phyloP scores from a whole-genome alignment of 345 rosid genomes.

The Trapa incisa region DNA sequence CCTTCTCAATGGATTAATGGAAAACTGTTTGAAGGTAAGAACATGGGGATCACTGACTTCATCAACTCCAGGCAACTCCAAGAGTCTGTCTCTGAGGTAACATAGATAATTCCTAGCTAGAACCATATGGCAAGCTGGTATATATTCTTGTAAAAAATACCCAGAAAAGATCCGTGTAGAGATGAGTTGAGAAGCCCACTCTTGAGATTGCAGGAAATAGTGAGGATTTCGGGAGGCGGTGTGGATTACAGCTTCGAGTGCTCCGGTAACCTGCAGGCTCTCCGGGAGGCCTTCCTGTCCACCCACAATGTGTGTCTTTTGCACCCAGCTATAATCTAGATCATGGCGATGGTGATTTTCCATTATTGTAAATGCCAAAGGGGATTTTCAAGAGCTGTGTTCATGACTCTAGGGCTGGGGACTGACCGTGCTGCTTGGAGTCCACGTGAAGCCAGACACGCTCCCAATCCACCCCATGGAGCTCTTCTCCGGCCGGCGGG shows the following conservation, averaged over 20 bases:
- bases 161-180: too few relatives aligned
- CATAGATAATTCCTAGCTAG: not conserved
- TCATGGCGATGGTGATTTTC: too few relatives aligned
- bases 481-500: conserved; percentile 19
- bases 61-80: conserved; percentile 18
- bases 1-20: too few relatives aligned
- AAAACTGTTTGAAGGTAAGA: conserved; percentile 13
- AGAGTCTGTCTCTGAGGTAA: conserved; percentile 27
- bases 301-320: conserved; percentile 22
- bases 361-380: too few relatives aligned
- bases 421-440: conserved; percentile 10
- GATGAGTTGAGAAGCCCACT: too few relatives aligned
- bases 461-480: conserved; percentile 33
- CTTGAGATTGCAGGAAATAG: conserved; percentile 26
- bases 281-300: conserved; percentile 60
- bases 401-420: conserved; percentile 9
- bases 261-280: conserved; percentile 34
- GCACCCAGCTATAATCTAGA: not conserved
- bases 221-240: conserved; percentile 40
- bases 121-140: not conserved
- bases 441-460: conserved; percentile 9
- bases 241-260: conserved; percentile 64
- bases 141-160: too few relatives aligned
- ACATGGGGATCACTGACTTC: conserved; percentile 24
- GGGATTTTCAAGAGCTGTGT: too few relatives aligned